Evolutionary conservation across 2,329 filamentous ascomycete genomes (phyloP), one percentile per base, ranked within the genome.

Genomic region (Pseudogymnoascus sp.): DNA sequence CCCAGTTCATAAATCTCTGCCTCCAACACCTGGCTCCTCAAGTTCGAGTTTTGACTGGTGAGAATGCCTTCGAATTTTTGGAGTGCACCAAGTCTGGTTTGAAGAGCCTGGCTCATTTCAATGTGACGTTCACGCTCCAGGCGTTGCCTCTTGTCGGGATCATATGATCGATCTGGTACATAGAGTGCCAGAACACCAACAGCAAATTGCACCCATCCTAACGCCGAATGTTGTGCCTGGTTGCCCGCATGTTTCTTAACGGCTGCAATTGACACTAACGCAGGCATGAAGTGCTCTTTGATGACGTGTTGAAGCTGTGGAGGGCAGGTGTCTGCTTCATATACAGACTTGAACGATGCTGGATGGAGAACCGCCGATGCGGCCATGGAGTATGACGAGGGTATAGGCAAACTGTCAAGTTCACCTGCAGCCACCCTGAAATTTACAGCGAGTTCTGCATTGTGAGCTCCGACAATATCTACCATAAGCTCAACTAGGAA

Each of bases 121-220:
- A 78, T 72, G 71, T 88, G 81, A 21, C 84, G 77, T 62, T 81
- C 75, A 18, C 85, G 83, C 68, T 91, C 87, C 16, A 96, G 82
- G 61, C 83, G 79, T 4, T 84, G 83, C 61, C 83, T 79, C 64
- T 87, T 78, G 64, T 87, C 84, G 1, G 95, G 95, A 73, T 99
- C 95, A 70, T 93, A 95, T 3, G 89, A 83, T 68, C 88, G 87
- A 73, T 96, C 88, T 0, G 96, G 93, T 2, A 97, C 86, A 71
- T 93, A 97, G 2, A 97, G 80, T 66, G 84, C 84, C 59, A 97
- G 79, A 40, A 88, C 84, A 14, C 88, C 87, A 18, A 93, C 76
- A 1, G 90, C 88, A 65, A 96, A 86, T 60, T 88, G 81, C 28
- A 92, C 81, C 85, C 93, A 95, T 4, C 89, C 88, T 21, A 88